These are phyloP conservation scores for Candida glucosophila DNA, from an alignment of 1,139 yeast species.

Conservation along the genomic window DNA sequence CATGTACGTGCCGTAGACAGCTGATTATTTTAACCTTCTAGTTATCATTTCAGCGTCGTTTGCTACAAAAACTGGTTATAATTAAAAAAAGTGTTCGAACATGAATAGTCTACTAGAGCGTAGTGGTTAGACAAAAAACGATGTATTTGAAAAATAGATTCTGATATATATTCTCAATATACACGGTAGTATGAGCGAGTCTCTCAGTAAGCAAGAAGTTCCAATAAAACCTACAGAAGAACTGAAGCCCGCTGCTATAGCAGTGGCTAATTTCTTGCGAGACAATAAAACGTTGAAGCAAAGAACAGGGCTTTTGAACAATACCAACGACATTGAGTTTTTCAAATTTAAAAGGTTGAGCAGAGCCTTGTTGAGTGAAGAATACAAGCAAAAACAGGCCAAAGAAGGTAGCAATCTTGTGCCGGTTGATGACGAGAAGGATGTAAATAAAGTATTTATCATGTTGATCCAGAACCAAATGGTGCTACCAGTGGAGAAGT, in stretches of 20 bases:
- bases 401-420: slow-evolving; percentile 54
- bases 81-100: too few species aligned
- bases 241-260: slow-evolving; percentile 22
- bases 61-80: too few species aligned
- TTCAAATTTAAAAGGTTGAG: slow-evolving; percentile 80
- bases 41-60: too few species aligned
- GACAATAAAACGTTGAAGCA: slow-evolving; percentile 60
- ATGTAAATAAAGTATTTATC: slow-evolving; percentile 58
- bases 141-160: too few species aligned
- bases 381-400: slow-evolving; percentile 50
- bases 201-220: slow-evolving; percentile 2
- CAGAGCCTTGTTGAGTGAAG: slow-evolving; percentile 69
- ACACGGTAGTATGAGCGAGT: too few species aligned
- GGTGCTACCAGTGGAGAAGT: slow-evolving; percentile 64
- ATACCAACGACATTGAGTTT: slow-evolving; percentile 62
- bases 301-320: slow-evolving; percentile 70
- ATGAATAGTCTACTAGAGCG: too few species aligned
- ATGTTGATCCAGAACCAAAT: slow-evolving; percentile 65
- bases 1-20: too few species aligned
- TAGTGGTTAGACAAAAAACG: too few species aligned
- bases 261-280: slow-evolving; percentile 65
- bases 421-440: slow-evolving; percentile 38
- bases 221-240: slow-evolving; percentile 9
- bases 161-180: too few species aligned
- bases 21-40: too few species aligned